A percentile compares a stretch with the other conserved stretches of the same genome.
Conservation (phyloP, 805 yeast genomes). For the Cyberlindnera subsufficiens region DNA sequence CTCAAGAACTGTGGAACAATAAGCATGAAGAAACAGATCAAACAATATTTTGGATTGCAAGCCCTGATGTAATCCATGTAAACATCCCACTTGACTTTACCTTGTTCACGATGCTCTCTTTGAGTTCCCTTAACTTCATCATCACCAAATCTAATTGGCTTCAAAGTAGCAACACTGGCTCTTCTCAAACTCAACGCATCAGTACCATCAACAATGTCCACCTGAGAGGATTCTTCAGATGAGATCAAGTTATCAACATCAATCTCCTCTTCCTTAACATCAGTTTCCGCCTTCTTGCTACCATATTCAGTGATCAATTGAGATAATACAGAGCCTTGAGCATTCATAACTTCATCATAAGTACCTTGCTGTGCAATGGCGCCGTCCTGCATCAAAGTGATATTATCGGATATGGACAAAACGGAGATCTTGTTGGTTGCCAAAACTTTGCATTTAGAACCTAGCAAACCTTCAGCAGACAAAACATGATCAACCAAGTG, state of each 20-base stretch:
- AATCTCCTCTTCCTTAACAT: conserved; percentile 13
- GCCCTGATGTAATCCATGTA: conserved; percentile 83
- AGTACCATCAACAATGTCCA: conserved; percentile 24
- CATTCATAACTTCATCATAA: conserved; percentile 43
- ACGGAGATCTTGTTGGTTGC: conserved; percentile 88
- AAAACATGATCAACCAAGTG: conserved; percentile 79
- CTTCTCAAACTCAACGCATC: conserved; percentile 44
- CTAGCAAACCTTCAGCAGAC: conserved; percentile 73
- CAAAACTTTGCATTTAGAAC: conserved; percentile 66
- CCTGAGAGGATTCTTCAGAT: conserved; percentile 22
- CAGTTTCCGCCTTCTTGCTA: conserved; percentile 29
- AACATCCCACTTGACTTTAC: conserved; percentile 86
- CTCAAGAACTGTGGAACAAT: conserved; percentile 53
- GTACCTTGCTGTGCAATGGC: conserved; percentile 62
- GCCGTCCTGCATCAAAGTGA: conserved; percentile 68
- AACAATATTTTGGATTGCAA: conserved; percentile 66
- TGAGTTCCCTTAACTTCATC: conserved; percentile 22
- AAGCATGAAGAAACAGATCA: conserved; percentile 48
- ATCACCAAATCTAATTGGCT: conserved; percentile 31
- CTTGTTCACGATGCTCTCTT: conserved; percentile 84
- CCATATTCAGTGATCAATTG: conserved; percentile 62
- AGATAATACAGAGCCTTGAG: conserved; percentile 42
- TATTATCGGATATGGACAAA: conserved; percentile 63
- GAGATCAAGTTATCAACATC: conserved; percentile 15
- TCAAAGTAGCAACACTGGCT: conserved; percentile 53